phyloP scores from a whole-genome alignment of 352 stramenopile species.

The Phytophthora colocasiae region DNA sequence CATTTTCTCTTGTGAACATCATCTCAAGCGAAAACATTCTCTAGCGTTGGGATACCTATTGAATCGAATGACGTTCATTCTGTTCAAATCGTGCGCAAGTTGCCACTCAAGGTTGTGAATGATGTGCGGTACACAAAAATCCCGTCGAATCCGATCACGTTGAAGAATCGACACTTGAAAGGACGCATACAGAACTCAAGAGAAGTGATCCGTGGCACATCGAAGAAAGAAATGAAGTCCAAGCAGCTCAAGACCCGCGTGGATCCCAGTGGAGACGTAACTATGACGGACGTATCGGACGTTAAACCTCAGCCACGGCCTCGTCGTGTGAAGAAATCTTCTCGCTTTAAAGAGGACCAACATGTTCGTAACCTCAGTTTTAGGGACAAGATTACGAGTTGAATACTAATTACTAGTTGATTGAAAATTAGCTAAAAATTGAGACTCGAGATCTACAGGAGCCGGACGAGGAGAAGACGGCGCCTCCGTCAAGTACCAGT shows the following conservation, averaged over 20 bases:
- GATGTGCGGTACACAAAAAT: not conserved
- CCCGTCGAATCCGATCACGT: constrained; percentile 15
- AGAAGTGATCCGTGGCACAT: constrained; percentile 8
- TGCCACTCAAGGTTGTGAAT: not conserved
- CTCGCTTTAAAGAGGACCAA: constrained; percentile 66
- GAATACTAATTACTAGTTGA: not conserved
- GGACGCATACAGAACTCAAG: constrained; percentile 15
- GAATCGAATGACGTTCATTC: no score
- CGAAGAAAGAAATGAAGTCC: constrained; percentile 1
- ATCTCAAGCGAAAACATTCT: no score
- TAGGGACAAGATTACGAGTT: constrained; percentile 1
- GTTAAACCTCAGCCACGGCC: constrained; percentile 1
- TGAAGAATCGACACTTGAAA: constrained; percentile 39
- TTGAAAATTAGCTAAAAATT: constrained; percentile 54
- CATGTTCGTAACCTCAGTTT: constrained; percentile 36
- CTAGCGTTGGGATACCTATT: no score
- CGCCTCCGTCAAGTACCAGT: constrained; percentile 48
- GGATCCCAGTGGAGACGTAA: constrained; percentile 15
- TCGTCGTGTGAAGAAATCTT: constrained; percentile 11
- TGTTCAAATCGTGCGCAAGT: no score
- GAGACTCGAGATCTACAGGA: constrained; percentile 53
- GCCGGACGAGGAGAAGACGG: constrained; percentile 27
- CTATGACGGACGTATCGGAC: constrained; percentile 25
- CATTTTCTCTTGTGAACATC: no score
- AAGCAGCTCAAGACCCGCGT: constrained; percentile 16